These are phyloP conservation scores for Whalleya microplaca DNA, from an alignment of 2,329 filamentous ascomycete genomes.

Conservation along the genomic window DNA sequence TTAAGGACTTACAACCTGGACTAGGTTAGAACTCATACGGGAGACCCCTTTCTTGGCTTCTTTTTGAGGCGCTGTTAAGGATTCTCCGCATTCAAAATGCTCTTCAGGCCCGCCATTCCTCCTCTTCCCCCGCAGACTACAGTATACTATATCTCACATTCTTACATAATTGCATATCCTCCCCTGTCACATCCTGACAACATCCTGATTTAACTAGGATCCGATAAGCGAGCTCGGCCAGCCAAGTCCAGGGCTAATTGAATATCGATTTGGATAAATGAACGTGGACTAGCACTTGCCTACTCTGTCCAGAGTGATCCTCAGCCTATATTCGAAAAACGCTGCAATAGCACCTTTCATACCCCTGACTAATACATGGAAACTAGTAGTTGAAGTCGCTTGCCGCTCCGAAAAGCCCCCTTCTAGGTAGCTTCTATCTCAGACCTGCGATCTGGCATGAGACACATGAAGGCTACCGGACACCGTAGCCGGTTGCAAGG, in stretches of 20 bases:
- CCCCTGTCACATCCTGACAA: neutral
- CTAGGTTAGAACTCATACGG: neutral
- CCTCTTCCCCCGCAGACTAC: conserved; percentile 14
- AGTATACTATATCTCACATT: neutral
- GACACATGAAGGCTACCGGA: conserved; percentile 10
- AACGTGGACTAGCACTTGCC: conserved; percentile 18
- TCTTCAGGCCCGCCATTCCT: conserved; percentile 24
- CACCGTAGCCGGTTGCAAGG: conserved; percentile 20
- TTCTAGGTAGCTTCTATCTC: conserved; percentile 17
- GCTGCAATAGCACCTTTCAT: conserved; percentile 19
- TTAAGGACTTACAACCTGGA: conserved; percentile 14
- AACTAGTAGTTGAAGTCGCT: conserved; percentile 7
- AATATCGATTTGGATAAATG: conserved; percentile 35
- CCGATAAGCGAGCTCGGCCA: conserved; percentile 7
- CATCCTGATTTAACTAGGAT: conserved; percentile 16
- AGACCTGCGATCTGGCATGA: neutral
- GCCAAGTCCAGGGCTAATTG: conserved; percentile 28
- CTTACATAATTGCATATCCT: neutral
- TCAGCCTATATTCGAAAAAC: conserved; percentile 35
- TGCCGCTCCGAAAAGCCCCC: conserved; percentile 17
- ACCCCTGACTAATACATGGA: conserved; percentile 13
- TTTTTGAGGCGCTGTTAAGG: conserved; percentile 8
- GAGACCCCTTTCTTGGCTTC: conserved; percentile 25
- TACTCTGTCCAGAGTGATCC: conserved; percentile 27
- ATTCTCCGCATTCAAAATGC: conserved; percentile 16